These are phyloP conservation scores for Colletotrichum eleusines DNA, from an alignment of 2,329 filamentous ascomycete genomes.

Conservation along the genomic window DNA sequence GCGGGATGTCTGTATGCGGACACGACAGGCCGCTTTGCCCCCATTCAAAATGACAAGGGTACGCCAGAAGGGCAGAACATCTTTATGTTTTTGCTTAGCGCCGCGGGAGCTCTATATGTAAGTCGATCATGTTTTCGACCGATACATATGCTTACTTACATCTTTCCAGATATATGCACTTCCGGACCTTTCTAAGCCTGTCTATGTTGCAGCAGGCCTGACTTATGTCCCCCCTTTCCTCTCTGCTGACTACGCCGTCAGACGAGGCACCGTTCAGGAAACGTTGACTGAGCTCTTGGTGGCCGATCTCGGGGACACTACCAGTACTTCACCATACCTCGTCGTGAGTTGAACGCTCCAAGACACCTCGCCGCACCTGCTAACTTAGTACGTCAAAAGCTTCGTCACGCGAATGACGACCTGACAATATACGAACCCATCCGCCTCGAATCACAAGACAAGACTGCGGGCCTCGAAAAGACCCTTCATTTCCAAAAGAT, in stretches of 20 bases:
- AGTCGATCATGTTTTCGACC: constrained; percentile 49
- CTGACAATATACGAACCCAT: constrained; percentile 90
- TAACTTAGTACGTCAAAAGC: constrained; percentile 56
- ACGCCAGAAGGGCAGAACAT: constrained; percentile 62
- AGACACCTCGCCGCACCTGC: neutral
- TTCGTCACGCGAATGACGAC: constrained; percentile 84
- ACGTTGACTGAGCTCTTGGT: constrained; percentile 83
- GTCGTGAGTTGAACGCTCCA: constrained; percentile 69
- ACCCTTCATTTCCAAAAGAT: constrained; percentile 83
- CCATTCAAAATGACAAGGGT: constrained; percentile 54
- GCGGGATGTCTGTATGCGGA: constrained; percentile 89
- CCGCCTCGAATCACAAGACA: constrained; percentile 56
- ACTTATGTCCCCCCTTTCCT: constrained; percentile 82
- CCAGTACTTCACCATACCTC: constrained; percentile 79
- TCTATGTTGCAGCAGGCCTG: constrained; percentile 82
- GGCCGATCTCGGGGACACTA: constrained; percentile 84
- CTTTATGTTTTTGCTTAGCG: constrained; percentile 82
- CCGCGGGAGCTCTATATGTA: constrained; percentile 80
- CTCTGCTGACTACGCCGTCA: constrained; percentile 76
- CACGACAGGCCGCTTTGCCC: constrained; percentile 65
- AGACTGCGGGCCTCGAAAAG: constrained; percentile 60
- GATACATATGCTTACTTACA: constrained; percentile 8
- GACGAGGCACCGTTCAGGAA: constrained; percentile 79
- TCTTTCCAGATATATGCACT: constrained; percentile 78
- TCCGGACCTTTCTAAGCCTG: constrained; percentile 75